Evolutionary conservation across 2,329 filamentous ascomycete genomes (phyloP).

Genomic region (Acarospora socialis): DNA sequence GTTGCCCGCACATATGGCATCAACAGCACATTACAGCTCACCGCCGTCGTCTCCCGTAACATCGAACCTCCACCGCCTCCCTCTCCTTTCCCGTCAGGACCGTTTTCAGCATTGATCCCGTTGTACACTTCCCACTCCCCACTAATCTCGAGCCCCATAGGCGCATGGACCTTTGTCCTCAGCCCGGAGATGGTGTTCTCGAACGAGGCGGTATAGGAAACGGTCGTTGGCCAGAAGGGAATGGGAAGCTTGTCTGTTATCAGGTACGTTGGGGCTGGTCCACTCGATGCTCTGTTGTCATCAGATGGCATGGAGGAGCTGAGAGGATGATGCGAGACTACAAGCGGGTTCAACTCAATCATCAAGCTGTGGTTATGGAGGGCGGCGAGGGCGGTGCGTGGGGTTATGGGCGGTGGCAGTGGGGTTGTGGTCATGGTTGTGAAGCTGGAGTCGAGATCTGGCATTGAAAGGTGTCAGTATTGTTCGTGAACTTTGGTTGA

Average conservation of each 20-base stretch:
- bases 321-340: neutral
- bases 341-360: neutral
- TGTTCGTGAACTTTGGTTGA: no score
- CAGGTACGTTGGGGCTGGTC: neutral
- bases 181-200: neutral
- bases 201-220: neutral
- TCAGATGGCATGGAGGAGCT: neutral
- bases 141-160: neutral
- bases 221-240: neutral
- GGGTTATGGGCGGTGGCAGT: neutral
- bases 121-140: neutral
- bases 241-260: neutral
- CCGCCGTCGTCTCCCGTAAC: neutral
- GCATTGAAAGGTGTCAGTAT: no score
- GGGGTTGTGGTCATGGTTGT: neutral
- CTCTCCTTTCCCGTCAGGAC: neutral
- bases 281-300: neutral
- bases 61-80: neutral
- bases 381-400: neutral
- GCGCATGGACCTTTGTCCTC: neutral
- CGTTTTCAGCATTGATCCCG: neutral
- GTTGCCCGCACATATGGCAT: neutral
- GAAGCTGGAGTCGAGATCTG: no score
- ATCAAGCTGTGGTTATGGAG: neutral
- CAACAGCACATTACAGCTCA: neutral